Evolutionary conservation across 129 eudicot genomes (phyloP).

Genomic region (Rutidosis leptorrhynchoides): DNA sequence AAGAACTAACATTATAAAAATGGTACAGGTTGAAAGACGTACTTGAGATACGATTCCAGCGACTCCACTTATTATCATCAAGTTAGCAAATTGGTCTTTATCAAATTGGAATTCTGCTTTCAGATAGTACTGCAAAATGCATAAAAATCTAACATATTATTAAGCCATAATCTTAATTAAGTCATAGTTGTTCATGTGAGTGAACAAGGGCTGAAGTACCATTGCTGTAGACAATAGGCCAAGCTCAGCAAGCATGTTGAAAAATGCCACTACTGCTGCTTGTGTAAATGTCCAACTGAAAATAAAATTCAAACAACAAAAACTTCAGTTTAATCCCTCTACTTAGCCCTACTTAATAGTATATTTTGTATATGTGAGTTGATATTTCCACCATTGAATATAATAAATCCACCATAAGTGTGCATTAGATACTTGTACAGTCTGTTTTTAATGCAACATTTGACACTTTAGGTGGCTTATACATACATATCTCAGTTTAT

Average conservation of each 20-base stretch:
- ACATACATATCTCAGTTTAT: no score
- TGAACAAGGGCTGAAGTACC: constrained; percentile 23
- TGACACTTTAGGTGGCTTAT: no score
- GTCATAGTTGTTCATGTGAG: constrained; percentile 5
- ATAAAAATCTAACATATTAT: neutral
- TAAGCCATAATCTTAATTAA: neutral
- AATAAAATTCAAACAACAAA: neutral
- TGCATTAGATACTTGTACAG: no score
- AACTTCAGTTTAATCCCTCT: neutral
- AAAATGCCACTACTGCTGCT: constrained; percentile 39
- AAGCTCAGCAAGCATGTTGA: constrained; percentile 32
- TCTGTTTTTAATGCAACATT: no score
- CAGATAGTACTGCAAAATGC: constrained; percentile 48
- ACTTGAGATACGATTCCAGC: constrained; percentile 73
- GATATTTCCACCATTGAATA: no score
- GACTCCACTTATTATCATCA: constrained; percentile 58
- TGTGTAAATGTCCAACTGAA: constrained; percentile 35
- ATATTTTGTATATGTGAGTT: neutral
- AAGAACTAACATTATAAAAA: neutral
- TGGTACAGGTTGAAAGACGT: neutral
- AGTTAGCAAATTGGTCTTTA: constrained; percentile 66
- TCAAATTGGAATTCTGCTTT: constrained; percentile 62
- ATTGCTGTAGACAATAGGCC: constrained; percentile 24
- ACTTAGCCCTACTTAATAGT: neutral
- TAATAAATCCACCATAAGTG: no score